Base-by-base conservation (phyloP, 768 basidiomycete genomes). In the Aureoboletus auriporus region DNA sequence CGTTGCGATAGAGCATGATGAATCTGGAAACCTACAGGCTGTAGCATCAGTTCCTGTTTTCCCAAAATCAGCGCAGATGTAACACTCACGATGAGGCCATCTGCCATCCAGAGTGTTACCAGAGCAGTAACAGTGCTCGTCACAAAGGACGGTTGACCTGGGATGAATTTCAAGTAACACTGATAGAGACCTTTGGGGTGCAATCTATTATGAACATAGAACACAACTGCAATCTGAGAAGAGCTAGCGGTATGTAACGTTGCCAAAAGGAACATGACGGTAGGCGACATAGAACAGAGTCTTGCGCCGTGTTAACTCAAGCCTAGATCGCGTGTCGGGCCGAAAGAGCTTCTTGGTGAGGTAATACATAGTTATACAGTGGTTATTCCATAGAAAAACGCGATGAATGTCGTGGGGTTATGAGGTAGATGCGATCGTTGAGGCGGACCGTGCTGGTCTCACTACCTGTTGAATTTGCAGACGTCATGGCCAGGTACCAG, bases 51-150 rank as follows among this genome's bases (percentile, higher is more conserved):
- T 16, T 17, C 20, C 12, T 23, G 6, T 8, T n/a, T n/a, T n/a
- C n/a, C n/a, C n/a, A 13, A 12, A 9, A 33, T 33, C 10, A 33
- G 31, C 2, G 11, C 31, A 13, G 1, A 33, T 33, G 13, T 6
- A 9, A 39, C 1, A 59, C 63, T 46, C 8, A 67, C 63, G 10
- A 65, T 65, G 29, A 64, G 31, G 5, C 48, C 59, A 39, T 64
- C 65, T 41, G 63, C 60, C 63, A 64, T 53, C 65, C 63, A 64
- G 39, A 67, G 48, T 41, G 62, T 65, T 12, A 67, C 29, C 20
- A 58, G 17, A 23, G 58, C 46, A 6, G 49, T 11, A 39, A 65
- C 2, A 42, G 59, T 65, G 39, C 46, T 53, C 55, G 62, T 53
- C 44, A 59, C 16, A 57, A 60, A 60, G 42, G 40, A 38, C 12